Base-by-base conservation (phyloP, 2,329 filamentous ascomycete species). In the Fusarium acutatum region DNA sequence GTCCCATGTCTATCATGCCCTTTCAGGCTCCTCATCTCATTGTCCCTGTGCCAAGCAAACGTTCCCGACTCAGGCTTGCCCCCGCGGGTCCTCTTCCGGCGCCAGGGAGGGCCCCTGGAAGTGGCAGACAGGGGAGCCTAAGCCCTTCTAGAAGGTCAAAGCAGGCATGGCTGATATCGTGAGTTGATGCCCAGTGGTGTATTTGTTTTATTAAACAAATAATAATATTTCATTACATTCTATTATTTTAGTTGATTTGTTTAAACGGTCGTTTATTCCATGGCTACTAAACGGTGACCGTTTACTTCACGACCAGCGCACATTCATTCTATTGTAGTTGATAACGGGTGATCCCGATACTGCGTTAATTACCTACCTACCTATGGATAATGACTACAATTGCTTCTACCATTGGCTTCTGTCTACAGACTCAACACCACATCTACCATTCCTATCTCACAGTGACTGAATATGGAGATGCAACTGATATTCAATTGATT, bases 71-170 rank as follows among this genome's bases (percentile, higher is more conserved):
- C 75, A 66, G 54, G 40, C 41, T 43, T 40, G 30, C 43, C 26
- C 66, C 20, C 75, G 69, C 72, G 76, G 76, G 59, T 50, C 67
- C 24, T 57, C 66, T 78, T 77, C 76, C 76, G 76, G 74, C 37
- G 60, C 67, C 66, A 41, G 66, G 57, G 46, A 46, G 47, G 47
- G 38, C 70, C 75, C 75, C 70, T 73, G 75, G 70, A 26, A 40
- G 54, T 73, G 67, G 57, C 68, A 56, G 69, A 49, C 72, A 71
- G 59, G 72, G 69, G 63, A 24, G 46, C n/a, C 41, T 35, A 35
- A 35, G 18, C 32, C 59, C 72, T 78, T 78, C 76, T 78, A 78
- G 76, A 78, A 78, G 67, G 67, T 58, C 54, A 67, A 69, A 70
- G 73, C 64, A 44, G 71, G 64, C 74, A 71, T 72, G 44, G 44